Percentiles rank a stretch among this genome's conserved stretches.
Evolutionary conservation across 2,329 filamentous ascomycete species (phyloP).

Genomic region (Achaetomium macrosporum): DNA sequence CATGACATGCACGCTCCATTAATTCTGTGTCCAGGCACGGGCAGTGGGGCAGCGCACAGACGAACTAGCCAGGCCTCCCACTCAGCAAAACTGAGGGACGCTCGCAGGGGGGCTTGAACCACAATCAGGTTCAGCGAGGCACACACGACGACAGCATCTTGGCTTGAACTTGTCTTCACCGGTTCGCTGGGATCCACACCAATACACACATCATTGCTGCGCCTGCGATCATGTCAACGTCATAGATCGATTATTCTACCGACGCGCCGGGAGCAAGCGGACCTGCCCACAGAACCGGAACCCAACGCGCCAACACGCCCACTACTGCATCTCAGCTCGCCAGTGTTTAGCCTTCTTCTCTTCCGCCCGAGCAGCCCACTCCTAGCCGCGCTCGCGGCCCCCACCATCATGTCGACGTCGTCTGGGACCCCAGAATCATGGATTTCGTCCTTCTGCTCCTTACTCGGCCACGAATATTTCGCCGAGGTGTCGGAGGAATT

Average conservation of each 20-base stretch:
- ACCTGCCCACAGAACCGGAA: slow-evolving; percentile 3
- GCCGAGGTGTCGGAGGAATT: slow-evolving; percentile 98
- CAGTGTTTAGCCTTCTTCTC: background rate
- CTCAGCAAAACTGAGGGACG: slow-evolving; percentile 10
- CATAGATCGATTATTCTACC: slow-evolving; percentile 15
- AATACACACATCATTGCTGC: background rate
- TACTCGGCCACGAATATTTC: slow-evolving; percentile 97
- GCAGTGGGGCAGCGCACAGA: slow-evolving; percentile 10
- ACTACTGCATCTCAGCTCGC: background rate
- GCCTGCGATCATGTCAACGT: slow-evolving; percentile 19
- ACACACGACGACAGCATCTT: background rate
- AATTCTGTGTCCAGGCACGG: slow-evolving; percentile 11
- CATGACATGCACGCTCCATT: background rate
- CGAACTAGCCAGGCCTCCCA: background rate
- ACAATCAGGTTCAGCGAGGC: background rate
- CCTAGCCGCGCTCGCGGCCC: background rate
- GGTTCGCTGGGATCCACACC: background rate
- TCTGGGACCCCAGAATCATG: slow-evolving; percentile 73
- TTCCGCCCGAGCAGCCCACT: background rate
- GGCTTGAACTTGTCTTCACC: background rate
- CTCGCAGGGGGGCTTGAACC: background rate
- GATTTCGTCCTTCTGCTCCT: slow-evolving; percentile 95
- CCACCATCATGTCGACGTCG: slow-evolving; percentile 50
- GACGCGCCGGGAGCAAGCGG: slow-evolving; percentile 14
- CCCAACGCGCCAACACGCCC: background rate